Base-by-base conservation (phyloP, 495 filamentous ascomycete genomes). In the Neurospora sublineolata region DNA sequence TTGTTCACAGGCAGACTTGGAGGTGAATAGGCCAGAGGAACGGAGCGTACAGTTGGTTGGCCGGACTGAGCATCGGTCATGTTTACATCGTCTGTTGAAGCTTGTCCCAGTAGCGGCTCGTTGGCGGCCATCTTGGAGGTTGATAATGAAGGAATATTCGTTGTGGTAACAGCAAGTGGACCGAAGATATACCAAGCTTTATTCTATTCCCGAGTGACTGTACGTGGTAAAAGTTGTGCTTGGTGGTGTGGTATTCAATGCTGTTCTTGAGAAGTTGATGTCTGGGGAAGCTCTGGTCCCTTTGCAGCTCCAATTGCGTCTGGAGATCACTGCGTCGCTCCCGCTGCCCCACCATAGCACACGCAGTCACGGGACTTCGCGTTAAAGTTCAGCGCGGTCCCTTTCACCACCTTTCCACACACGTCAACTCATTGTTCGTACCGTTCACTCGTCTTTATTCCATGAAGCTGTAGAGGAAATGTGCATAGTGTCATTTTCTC, bases 31-130 rank as follows among this genome's bases (percentile, higher is more conserved):
- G 27, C 10, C 9, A 42, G 64, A 42, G 30, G 20, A 18, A 27
- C 8, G 23, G 6, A 40, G 73, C 73, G 36, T 71, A 78, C 77
- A 64, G 52, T 52, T 73, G 73, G 69, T 68, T 70, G 71, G 37
- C 74, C 70, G 20, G 77, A 74, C 33, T 72, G 75, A 14, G 72
- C 72, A 72, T 80, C 79, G 37, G 72, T 75, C 79, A 80, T 82
- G 37, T 73, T 68, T 18, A 77, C 64, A 68, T 82, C 80, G 64
- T 71, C 72, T 4, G 60, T 42, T 16, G 52, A 30, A 41, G 44
- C 42, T 16, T 30, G 18, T 33, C 41, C 30, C 58, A 23, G n/a
- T 20, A 23, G n/a, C 23, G 10, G 37, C 20, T 41, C 11, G 37
- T 33, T 37, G 39, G 37, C 52, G 52, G 52, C 30, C 52, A 64